phyloP scores from a whole-genome alignment of 148 eudicot genomes.

The Vaccinium vitisidaea region DNA sequence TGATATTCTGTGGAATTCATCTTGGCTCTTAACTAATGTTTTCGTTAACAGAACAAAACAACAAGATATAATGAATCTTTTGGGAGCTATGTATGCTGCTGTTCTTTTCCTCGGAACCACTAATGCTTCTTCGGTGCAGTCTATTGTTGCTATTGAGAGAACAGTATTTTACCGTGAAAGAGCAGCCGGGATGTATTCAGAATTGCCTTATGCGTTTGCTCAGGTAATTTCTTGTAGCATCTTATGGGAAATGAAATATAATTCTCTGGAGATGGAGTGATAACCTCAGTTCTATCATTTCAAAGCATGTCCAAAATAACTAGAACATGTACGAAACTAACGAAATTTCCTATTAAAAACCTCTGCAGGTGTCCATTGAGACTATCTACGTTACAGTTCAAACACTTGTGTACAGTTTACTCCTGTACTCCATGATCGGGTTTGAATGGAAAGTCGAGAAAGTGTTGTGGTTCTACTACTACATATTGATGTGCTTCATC shows the following conservation, averaged over 20 bases:
- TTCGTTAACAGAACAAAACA: conserved; percentile 32
- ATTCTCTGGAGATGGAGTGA: background rate
- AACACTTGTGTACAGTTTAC: conserved; percentile 36
- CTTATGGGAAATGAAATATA: background rate
- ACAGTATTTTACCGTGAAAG: conserved; percentile 54
- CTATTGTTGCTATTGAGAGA: conserved; percentile 47
- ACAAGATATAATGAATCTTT: conserved; percentile 44
- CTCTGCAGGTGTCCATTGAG: conserved; percentile 30
- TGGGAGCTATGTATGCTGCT: conserved; percentile 49
- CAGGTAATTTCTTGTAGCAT: conserved; percentile 26
- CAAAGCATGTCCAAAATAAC: background rate
- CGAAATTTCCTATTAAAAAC: background rate
- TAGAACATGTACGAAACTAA: background rate
- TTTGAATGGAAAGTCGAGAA: conserved; percentile 30
- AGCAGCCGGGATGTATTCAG: conserved; percentile 58
- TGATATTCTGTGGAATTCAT: background rate
- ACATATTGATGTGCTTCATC: conserved; percentile 38
- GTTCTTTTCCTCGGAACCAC: conserved; percentile 47
- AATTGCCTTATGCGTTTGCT: conserved; percentile 52
- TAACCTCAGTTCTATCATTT: background rate
- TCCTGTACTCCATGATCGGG: conserved; percentile 46
- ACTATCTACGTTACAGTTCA: conserved; percentile 33
- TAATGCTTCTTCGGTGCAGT: conserved; percentile 38
- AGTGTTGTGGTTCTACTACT: conserved; percentile 44
- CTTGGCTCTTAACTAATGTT: background rate